A percentile compares a stretch with the other conserved stretches of the same genome.
Evolutionary conservation across 139 green algal genomes (phyloP).

Genomic region (Zygnema circumcarinatum): DNA sequence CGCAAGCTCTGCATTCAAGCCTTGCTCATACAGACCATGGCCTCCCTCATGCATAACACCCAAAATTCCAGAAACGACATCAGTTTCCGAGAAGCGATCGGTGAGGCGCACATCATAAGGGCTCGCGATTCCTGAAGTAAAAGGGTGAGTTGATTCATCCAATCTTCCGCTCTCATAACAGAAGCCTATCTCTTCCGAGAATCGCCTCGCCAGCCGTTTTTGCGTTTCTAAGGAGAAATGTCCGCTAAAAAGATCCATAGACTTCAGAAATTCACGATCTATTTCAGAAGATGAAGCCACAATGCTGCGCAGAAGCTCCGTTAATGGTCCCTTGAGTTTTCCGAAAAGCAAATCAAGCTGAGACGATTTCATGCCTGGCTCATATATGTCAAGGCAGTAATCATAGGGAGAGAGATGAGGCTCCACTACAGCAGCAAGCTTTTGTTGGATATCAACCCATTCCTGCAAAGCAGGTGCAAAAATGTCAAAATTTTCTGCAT

Average conservation of each 20-base stretch:
- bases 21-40: constrained; percentile 86
- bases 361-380: constrained; percentile 79
- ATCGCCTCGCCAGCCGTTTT: background rate
- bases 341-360: constrained; percentile 85
- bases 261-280: background rate
- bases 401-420: constrained; percentile 73
- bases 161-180: constrained; percentile 75
- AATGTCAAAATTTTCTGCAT: constrained; percentile 74
- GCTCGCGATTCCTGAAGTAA: constrained; percentile 73
- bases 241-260: constrained; percentile 40
- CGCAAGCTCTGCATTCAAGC: constrained; percentile 44
- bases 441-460: constrained; percentile 75
- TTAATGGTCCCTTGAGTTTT: constrained; percentile 69
- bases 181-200: constrained; percentile 82
- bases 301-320: constrained; percentile 49
- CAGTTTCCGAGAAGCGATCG: constrained; percentile 83
- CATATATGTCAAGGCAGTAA: constrained; percentile 82
- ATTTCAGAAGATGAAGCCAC: background rate
- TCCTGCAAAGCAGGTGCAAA: constrained; percentile 85
- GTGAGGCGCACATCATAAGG: constrained; percentile 91
- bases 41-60: constrained; percentile 68
- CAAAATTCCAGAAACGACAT: constrained; percentile 80
- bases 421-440: constrained; percentile 66
- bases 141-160: constrained; percentile 85
- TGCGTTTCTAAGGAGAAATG: constrained; percentile 21